A percentile compares a stretch with the other conserved stretches of the same genome.
These are phyloP conservation scores for Ophiostoma pallidulum DNA, from an alignment of 2,329 filamentous ascomycete genomes.

Conservation along the genomic window DNA sequence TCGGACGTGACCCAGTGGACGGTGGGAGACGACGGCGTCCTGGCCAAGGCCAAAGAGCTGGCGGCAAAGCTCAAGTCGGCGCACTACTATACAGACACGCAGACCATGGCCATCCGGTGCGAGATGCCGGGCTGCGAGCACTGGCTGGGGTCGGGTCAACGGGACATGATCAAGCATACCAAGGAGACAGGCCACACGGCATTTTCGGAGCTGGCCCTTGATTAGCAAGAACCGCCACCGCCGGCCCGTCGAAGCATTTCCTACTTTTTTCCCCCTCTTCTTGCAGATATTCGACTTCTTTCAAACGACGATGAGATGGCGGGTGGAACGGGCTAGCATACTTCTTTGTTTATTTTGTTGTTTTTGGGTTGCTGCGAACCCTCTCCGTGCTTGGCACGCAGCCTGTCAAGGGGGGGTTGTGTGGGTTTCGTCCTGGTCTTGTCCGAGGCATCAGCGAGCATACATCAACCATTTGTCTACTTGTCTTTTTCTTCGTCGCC, in stretches of 20 bases:
- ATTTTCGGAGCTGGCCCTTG: slow-evolving; percentile 26
- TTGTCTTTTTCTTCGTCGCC: no score
- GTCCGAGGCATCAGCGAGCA: no score
- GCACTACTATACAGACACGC: slow-evolving; percentile 85
- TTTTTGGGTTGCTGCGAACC: no score
- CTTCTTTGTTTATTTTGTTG: no score
- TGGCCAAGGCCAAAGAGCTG: slow-evolving; percentile 56
- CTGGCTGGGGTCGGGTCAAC: slow-evolving; percentile 58
- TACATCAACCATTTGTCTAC: no score
- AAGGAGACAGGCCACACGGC: slow-evolving; percentile 48
- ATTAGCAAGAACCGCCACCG: slow-evolving; percentile 1
- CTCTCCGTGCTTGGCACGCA: no score
- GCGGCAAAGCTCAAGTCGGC: slow-evolving; percentile 55
- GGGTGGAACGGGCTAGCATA: no score
- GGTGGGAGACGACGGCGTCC: slow-evolving; percentile 51
- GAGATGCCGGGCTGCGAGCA: slow-evolving; percentile 51
- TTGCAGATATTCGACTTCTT: no score
- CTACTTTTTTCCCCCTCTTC: not conserved
- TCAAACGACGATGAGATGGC: no score
- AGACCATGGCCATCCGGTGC: slow-evolving; percentile 69
- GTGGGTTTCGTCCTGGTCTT: no score
- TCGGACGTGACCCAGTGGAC: slow-evolving; percentile 59
- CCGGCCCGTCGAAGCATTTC: no score
- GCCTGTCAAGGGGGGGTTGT: no score
- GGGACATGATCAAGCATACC: slow-evolving; percentile 53